These are phyloP conservation scores for Kalmusia sp. DNA, from an alignment of 2,329 filamentous ascomycete genomes.

Conservation along the genomic window DNA sequence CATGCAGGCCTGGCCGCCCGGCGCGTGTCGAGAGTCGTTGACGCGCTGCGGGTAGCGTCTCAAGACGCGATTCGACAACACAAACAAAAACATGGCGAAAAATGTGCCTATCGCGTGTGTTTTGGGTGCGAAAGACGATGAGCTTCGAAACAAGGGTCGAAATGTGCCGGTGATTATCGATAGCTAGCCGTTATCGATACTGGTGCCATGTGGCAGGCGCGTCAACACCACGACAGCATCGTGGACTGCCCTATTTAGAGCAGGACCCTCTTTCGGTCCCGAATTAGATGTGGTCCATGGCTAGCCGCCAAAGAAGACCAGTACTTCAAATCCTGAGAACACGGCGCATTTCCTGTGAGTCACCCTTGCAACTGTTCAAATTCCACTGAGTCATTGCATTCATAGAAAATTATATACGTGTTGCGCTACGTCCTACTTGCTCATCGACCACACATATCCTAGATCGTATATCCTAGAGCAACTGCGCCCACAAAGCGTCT, in stretches of 20 bases:
- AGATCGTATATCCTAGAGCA: no score
- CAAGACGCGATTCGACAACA: slow-evolving; percentile 37
- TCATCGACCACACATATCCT: no score
- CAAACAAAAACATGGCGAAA: slow-evolving; percentile 30
- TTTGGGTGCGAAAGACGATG: slow-evolving; percentile 5
- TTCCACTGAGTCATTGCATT: no score
- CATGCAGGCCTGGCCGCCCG: slow-evolving; percentile 20
- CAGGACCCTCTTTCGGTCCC: neutral
- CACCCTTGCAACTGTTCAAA: no score
- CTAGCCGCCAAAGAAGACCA: no score
- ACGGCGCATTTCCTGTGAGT: no score
- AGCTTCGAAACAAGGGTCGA: slow-evolving; percentile 17
- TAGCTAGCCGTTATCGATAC: slow-evolving; percentile 24
- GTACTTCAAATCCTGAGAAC: no score
- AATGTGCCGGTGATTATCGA: slow-evolving; percentile 24
- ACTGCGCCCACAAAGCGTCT: no score
- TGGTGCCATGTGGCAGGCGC: slow-evolving; percentile 19
- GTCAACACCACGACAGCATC: slow-evolving; percentile 31
- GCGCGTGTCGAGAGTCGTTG: slow-evolving; percentile 16
- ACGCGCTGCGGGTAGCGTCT: slow-evolving; percentile 26
- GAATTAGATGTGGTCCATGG: neutral
- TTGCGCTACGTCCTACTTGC: no score
- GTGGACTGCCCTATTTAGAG: slow-evolving; percentile 11
- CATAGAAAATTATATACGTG: no score
- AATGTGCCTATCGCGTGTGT: slow-evolving; percentile 26